Conservation (phyloP, 371 early-diverging fungal genomes). For the Mortierella sp. region DNA sequence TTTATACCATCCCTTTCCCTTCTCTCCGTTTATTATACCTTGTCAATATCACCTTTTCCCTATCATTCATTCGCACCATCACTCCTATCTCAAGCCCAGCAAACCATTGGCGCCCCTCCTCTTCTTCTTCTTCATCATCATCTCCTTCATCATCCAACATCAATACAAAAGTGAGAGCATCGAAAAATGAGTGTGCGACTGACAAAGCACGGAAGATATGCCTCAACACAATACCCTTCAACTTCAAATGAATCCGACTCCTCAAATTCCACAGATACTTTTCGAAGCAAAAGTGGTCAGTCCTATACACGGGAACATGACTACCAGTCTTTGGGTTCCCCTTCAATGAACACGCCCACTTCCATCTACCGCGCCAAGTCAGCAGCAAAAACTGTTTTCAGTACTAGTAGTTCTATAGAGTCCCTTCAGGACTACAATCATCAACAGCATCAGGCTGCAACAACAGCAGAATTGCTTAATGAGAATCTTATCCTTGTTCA, state of each 20-base stretch:
- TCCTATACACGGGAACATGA: conserved; percentile 19
- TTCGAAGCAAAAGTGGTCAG: conserved; percentile 3
- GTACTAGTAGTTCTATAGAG: conserved; percentile 25
- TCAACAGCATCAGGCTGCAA: conserved; percentile 17
- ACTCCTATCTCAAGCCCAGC: background rate
- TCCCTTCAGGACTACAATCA: conserved; percentile 19
- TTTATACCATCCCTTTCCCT: background rate
- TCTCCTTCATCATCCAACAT: background rate
- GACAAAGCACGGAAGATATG: conserved; percentile 33
- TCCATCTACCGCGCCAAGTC: background rate
- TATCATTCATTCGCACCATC: background rate
- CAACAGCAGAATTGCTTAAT: conserved; percentile 34
- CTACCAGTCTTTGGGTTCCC: background rate
- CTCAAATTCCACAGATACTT: conserved; percentile 15
- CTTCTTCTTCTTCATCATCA: background rate
- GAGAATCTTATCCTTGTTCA: conserved; percentile 44
- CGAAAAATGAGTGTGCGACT: conserved; percentile 26
- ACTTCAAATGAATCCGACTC: conserved; percentile 23
- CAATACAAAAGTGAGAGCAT: background rate
- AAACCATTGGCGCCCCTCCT: background rate
- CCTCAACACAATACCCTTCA: conserved; percentile 25
- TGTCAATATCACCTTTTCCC: background rate
- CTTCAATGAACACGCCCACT: background rate
- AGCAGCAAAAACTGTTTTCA: conserved; percentile 15
- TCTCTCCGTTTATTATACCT: background rate